These are phyloP conservation scores for Coffea eugenioides DNA, from an alignment of 257 asterid genomes.

Conservation along the genomic window DNA sequence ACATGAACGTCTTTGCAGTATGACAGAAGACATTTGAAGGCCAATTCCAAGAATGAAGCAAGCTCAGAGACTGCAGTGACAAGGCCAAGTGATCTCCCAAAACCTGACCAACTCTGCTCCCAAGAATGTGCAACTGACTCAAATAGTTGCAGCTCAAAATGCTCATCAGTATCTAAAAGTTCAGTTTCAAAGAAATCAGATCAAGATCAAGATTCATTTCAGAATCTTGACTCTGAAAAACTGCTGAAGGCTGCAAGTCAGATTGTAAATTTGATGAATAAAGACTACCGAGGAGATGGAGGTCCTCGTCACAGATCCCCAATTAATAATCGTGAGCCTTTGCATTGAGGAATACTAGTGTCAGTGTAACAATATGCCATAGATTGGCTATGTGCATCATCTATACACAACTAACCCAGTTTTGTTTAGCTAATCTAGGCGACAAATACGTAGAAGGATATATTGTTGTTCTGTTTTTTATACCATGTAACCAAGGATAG, in stretches of 20 bases:
- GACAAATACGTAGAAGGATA: background rate
- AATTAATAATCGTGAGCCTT: conserved; percentile 22
- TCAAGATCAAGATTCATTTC: conserved; percentile 1
- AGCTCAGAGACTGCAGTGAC: background rate
- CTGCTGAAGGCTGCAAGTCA: conserved; percentile 7
- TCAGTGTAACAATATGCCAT: background rate
- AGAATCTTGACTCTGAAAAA: conserved; percentile 13
- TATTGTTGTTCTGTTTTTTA: background rate
- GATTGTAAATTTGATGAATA: conserved; percentile 18
- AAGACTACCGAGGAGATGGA: conserved; percentile 17
- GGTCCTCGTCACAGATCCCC: conserved; percentile 12
- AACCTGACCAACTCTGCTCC: background rate
- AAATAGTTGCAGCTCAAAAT: background rate
- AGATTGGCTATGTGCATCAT: background rate
- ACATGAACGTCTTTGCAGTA: background rate
- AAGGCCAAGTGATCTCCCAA: background rate
- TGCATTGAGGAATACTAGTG: background rate
- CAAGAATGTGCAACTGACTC: background rate
- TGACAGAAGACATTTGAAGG: background rate
- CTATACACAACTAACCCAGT: conserved; percentile 5
- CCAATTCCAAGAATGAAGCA: background rate
- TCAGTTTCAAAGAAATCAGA: background rate
- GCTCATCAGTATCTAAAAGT: background rate
- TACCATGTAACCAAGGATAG: background rate
- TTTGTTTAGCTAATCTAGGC: conserved; percentile 16